These are phyloP conservation scores for Podospora appendiculata DNA, from an alignment of 495 filamentous ascomycete genomes.

Conservation along the genomic window DNA sequence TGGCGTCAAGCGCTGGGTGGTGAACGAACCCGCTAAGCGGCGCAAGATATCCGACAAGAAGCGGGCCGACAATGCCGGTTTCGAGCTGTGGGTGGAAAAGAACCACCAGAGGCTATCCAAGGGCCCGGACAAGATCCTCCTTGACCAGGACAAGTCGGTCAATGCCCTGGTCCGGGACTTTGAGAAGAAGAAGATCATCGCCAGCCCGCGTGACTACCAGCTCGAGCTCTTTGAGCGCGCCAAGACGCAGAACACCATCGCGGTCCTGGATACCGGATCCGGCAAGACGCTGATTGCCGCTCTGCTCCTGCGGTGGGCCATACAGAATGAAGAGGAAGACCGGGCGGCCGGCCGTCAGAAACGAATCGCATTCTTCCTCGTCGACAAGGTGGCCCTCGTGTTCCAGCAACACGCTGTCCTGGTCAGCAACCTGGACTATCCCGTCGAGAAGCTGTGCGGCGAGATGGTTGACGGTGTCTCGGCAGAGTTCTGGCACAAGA, in stretches of 20 bases:
- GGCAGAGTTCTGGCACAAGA: slow-evolving; percentile 60
- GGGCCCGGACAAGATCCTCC: neutral
- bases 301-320: slow-evolving; percentile 67
- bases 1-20: slow-evolving; percentile 10
- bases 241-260: slow-evolving; percentile 81
- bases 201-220: slow-evolving; percentile 83
- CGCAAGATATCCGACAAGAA: slow-evolving; percentile 40
- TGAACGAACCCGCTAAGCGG: slow-evolving; percentile 16
- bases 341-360: slow-evolving; percentile 51
- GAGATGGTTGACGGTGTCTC: slow-evolving; percentile 43
- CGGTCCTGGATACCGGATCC: slow-evolving; percentile 94
- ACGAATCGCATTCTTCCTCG: slow-evolving; percentile 79
- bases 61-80: slow-evolving; percentile 43
- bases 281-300: slow-evolving; percentile 96
- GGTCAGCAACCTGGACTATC: slow-evolving; percentile 73
- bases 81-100: slow-evolving; percentile 36
- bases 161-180: slow-evolving; percentile 17
- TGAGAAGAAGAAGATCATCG: slow-evolving; percentile 47
- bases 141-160: slow-evolving; percentile 18
- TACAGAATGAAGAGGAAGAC: slow-evolving; percentile 71
- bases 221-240: slow-evolving; percentile 86
- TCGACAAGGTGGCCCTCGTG: slow-evolving; percentile 83
- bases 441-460: slow-evolving; percentile 72
- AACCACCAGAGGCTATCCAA: slow-evolving; percentile 17
- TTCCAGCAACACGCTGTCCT: slow-evolving; percentile 86